Evolutionary conservation across 768 basidiomycete genomes (phyloP), one percentile per base, ranked within the genome.

Genomic region (Phylloporus scabripes): DNA sequence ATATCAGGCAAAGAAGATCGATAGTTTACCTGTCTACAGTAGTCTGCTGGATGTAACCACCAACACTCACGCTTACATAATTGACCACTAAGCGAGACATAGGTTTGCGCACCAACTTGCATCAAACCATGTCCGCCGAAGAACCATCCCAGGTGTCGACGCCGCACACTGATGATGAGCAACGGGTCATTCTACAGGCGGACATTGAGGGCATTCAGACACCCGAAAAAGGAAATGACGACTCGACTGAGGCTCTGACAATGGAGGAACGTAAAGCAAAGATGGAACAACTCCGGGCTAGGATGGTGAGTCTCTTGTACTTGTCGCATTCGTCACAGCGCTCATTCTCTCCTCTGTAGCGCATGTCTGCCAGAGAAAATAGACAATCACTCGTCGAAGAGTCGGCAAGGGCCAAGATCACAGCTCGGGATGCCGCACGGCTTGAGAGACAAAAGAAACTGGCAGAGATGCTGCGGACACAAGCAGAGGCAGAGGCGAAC

Each of bases 361-460:
- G 78, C 44, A 76, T 80, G 26, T 89, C 92, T 1, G 73, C 87
- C 1, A 81, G 76, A 60, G 91, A 84, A 4, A 99, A 99, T 66
- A 82, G 93, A 11, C 79, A 80, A 29, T 87, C 92, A 1, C 73
- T 98, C 14, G 74, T 96, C 14, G 85, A 91, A 54, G 95, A 98
- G 62, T 81, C 83, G 31, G 79, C 88, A 17, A 87, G 80, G 62
- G 74, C 81, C 6, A 90, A 90, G 59, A 71, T 85, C 8, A 84
- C 81, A 4, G 86, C 80, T 0, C 81, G 89, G 21, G 94, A 98
- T 52, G 70, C 83, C 0, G 85, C 86, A 18, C 81, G 92, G 34
- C 72, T 95, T 24, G 95, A 98, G 55, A 82, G 85, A 60, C 91
- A 96, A 63, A 83, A 88, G 48, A 92, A 88, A 68, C 77, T 96